phyloP scores from a whole-genome alignment of 2,329 filamentous ascomycete genomes.

The Ophiostoma angusticollis region DNA sequence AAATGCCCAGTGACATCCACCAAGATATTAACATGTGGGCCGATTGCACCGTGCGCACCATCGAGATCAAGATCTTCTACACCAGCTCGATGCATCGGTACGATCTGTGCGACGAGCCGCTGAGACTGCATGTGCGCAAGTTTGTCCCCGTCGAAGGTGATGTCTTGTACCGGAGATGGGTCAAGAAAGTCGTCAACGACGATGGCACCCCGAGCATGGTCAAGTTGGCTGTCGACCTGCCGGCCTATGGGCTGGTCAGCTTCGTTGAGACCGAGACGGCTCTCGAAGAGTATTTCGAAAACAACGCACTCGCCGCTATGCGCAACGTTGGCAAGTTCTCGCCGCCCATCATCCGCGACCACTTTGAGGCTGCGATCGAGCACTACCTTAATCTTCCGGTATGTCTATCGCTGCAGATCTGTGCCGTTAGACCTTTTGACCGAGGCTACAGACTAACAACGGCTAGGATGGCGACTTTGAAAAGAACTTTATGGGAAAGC shows the following conservation, averaged over 20 bases:
- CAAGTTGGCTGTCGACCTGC: constrained; percentile 5
- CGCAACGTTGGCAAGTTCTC: constrained; percentile 14
- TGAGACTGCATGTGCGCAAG: constrained; percentile 27
- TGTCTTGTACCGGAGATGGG: constrained; percentile 27
- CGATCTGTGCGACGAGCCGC: constrained; percentile 23
- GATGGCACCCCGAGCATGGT: constrained; percentile 1
- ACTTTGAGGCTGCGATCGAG: constrained; percentile 13
- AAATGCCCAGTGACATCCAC: constrained; percentile 26
- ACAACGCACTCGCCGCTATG: constrained; percentile 20
- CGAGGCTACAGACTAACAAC: background rate
- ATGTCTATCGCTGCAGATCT: background rate
- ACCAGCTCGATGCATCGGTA: constrained; percentile 18
- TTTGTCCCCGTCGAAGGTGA: constrained; percentile 28
- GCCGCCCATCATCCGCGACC: constrained; percentile 6
- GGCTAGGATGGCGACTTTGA: constrained; percentile 18
- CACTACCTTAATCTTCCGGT: constrained; percentile 16
- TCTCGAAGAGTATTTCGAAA: constrained; percentile 22
- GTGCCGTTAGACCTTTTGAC: background rate
- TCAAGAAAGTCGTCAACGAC: constrained; percentile 3
- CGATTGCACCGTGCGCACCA: constrained; percentile 17
- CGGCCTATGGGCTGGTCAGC: constrained; percentile 11
- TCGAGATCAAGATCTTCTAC: constrained; percentile 23
- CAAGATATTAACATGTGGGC: constrained; percentile 27
- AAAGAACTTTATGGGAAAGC: constrained; percentile 25
- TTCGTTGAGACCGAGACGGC: constrained; percentile 4